Evolutionary conservation across 108 stramenopile species (phyloP).

Genomic region (Asterionellopsis glacialis): DNA sequence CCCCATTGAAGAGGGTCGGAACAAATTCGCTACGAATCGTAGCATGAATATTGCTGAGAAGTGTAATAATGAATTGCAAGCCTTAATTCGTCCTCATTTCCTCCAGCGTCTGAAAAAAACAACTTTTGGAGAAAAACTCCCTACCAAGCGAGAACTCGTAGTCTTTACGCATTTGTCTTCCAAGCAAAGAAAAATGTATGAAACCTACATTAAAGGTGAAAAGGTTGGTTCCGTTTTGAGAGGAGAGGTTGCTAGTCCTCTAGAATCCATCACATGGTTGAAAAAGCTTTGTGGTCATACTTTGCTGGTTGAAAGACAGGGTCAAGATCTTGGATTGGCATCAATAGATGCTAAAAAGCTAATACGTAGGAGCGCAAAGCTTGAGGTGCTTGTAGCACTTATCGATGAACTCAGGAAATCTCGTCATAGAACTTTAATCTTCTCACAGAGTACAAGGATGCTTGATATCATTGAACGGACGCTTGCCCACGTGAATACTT

Average conservation of each 20-base stretch:
- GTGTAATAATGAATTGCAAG: constrained; percentile 66
- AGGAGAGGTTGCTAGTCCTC: constrained; percentile 41
- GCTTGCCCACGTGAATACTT: constrained; percentile 19
- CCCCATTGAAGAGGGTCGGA: constrained; percentile 77
- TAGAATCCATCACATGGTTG: constrained; percentile 67
- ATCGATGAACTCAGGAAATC: constrained; percentile 44
- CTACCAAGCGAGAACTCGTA: constrained; percentile 90
- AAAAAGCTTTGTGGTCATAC: constrained; percentile 82
- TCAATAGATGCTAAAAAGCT: constrained; percentile 21
- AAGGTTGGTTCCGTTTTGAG: constrained; percentile 35
- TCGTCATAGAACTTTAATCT: constrained; percentile 86
- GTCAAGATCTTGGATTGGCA: constrained; percentile 1
- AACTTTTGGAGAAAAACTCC: constrained; percentile 75
- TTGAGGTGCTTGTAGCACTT: constrained; percentile 63
- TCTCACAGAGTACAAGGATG: constrained; percentile 91
- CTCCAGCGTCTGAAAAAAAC: constrained; percentile 85
- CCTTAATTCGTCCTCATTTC: constrained; percentile 75
- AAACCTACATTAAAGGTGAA: constrained; percentile 63
- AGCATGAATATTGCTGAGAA: constrained; percentile 62
- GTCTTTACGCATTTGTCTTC: constrained; percentile 83
- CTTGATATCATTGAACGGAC: constrained; percentile 81
- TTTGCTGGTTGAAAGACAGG: constrained; percentile 39
- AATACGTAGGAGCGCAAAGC: constrained; percentile 57
- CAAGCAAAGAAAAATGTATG: constrained; percentile 81
- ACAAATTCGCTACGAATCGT: constrained; percentile 54